Conservation (phyloP, 805 yeast genomes). For the Pichia occidentalis region DNA sequence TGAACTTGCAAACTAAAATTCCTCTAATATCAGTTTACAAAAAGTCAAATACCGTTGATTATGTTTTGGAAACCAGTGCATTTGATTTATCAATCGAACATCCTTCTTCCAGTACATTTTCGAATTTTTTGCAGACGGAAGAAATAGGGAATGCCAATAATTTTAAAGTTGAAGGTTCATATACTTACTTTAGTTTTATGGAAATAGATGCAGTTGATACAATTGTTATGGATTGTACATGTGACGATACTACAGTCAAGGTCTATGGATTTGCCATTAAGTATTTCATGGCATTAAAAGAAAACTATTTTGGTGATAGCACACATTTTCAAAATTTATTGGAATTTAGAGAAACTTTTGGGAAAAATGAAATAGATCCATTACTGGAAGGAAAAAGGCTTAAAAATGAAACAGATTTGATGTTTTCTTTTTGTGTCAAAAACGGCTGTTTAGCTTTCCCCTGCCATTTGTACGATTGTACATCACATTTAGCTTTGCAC, state of each 20-base stretch:
- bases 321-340: conserved; percentile 80
- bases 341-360: conserved; percentile 48
- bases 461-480: conserved; percentile 53
- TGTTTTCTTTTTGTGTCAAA: conserved; percentile 62
- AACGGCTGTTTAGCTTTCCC: conserved; percentile 74
- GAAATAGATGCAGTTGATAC: conserved; percentile 67
- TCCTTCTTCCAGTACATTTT: conserved; percentile 89
- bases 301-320: conserved; percentile 85
- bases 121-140: conserved; percentile 57
- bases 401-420: conserved; percentile 72
- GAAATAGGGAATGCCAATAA: conserved; percentile 63
- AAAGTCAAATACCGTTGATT: conserved; percentile 46
- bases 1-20: conserved; percentile 41
- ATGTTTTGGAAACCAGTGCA: conserved; percentile 45
- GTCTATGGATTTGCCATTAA: conserved; percentile 75
- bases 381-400: conserved; percentile 28
- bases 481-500: conserved; percentile 52
- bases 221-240: conserved; percentile 55
- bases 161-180: conserved; percentile 57
- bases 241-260: conserved; percentile 60
- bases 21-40: conserved; percentile 55
- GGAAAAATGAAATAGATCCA: conserved; percentile 18
- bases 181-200: conserved; percentile 50
- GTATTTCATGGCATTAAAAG: conserved; percentile 68
- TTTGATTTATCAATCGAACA: conserved; percentile 62